A percentile compares a stretch with the other conserved stretches of the same genome.
Evolutionary conservation across 1,284 basidiomycete genomes (phyloP).

Genomic region (Neolentinus lepideus): DNA sequence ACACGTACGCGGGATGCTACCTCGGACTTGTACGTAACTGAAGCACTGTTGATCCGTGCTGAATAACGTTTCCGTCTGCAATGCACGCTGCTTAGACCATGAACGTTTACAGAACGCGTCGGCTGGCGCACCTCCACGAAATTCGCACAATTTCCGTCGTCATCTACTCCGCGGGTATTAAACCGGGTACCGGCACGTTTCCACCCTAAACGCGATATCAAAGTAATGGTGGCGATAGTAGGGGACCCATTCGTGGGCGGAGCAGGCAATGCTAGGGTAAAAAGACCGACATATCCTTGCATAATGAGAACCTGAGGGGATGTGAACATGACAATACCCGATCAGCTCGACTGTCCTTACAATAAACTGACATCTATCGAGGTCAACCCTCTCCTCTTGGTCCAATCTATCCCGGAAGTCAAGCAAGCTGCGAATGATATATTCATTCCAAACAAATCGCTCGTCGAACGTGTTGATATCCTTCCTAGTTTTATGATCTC

Average conservation of each 20-base stretch:
- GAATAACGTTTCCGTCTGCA: conserved; percentile 86
- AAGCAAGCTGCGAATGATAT: conserved; percentile 71
- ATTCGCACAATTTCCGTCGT: conserved; percentile 96
- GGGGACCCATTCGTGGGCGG: conserved; percentile 67
- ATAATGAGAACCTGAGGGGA: conserved; percentile 71
- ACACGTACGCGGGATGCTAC: conserved; percentile 83
- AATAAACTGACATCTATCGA: conserved; percentile 77
- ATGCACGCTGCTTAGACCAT: conserved; percentile 9
- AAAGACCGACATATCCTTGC: conserved; percentile 85
- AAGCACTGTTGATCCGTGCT: conserved; percentile 79
- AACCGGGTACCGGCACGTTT: conserved; percentile 96
- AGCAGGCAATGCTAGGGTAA: conserved; percentile 61
- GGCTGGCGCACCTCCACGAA: conserved; percentile 78
- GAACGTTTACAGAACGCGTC: conserved; percentile 7
- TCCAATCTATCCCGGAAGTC: conserved; percentile 78
- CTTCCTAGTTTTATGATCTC: conserved; percentile 36
- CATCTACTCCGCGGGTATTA: conserved; percentile 95
- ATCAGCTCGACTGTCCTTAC: conserved; percentile 40
- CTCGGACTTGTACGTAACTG: conserved; percentile 90
- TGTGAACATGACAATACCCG: conserved; percentile 6
- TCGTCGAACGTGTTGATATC: conserved; percentile 70
- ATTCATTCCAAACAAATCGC: conserved; percentile 86
- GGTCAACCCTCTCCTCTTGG: conserved; percentile 54
- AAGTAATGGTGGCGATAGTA: conserved; percentile 60
- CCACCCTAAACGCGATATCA: conserved; percentile 88